Evolutionary conservation across 1,284 basidiomycete species (phyloP), one percentile per base, ranked within the genome.

Genomic region (Ceratobasidium sp.): DNA sequence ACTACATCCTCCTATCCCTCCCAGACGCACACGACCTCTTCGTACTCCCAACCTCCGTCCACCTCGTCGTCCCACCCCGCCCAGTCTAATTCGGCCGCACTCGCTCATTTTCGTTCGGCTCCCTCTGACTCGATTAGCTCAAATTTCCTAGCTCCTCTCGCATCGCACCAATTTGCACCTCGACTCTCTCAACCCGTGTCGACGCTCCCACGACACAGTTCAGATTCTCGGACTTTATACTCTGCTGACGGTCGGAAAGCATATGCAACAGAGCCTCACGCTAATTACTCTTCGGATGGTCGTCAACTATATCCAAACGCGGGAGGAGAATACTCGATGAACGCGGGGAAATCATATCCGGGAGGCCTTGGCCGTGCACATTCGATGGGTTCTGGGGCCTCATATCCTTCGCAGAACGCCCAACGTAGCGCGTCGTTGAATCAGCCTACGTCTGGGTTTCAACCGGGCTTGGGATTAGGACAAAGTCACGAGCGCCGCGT

Each of bases 121-220:
- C 57, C 57, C 48, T 33, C 69, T 9, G 69, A 73, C 53, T 62
- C 69, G 1, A 62, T 51, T 36, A 59, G 56, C 36, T 73, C 59
- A 31, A 31, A 57, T 1, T 73, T 73, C 27, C 33, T 73, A 31
- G 57, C 44, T 44, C 69, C 69, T 53, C 57, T 73, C 27, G 57
- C 69, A 19, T 53, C 69, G 31, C 69, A 73, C 33, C 69, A 73
- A 48, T 73, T 73, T 44, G 69, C 69, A 22, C 69, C 69, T 53
- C 56, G 69, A 9, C 45, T 73, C 14, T 73, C 69, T 29, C 57
- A 73, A 33, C 57, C 69, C 22, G 69, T 73, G 44, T 62, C 69
- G 41, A 54, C 69, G 1, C 48, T 73, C 45, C 47, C 69, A 29
- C 56, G 59, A 24, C 69, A 73, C 29, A 63, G 48, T 29, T 73